Conservation (phyloP, 768 basidiomycete genomes). For the Coprinopsis strossmayeri region DNA sequence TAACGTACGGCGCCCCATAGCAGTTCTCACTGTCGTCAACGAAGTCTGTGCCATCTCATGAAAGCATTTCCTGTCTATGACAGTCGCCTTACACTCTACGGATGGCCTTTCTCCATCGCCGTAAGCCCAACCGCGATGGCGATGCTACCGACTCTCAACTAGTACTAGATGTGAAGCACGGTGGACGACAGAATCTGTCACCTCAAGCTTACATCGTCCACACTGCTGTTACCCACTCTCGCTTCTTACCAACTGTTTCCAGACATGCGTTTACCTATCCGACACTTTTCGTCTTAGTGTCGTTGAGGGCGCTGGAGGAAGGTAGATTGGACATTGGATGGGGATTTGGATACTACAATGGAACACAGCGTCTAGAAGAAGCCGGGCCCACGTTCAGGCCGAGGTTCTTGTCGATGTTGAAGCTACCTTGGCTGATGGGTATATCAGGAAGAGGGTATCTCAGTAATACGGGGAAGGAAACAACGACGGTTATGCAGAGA, state of each 20-base stretch:
- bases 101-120: too few species aligned
- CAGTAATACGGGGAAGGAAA: slow-evolving; percentile 15
- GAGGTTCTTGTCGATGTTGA: slow-evolving; percentile 32
- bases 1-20: too few species aligned
- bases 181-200: background rate
- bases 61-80: too few species aligned
- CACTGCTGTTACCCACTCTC: slow-evolving; percentile 47
- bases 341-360: slow-evolving; percentile 49
- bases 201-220: slow-evolving; percentile 38
- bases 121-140: too few species aligned
- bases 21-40: too few species aligned
- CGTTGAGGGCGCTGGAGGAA: slow-evolving; percentile 46
- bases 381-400: too few species aligned
- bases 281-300: slow-evolving; percentile 48
- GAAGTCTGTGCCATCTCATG: too few species aligned
- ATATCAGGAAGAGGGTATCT: slow-evolving; percentile 43
- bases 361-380: too few species aligned
- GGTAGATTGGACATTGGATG: slow-evolving; percentile 36
- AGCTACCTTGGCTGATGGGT: slow-evolving; percentile 26
- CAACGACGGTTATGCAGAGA: slow-evolving; percentile 30
- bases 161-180: too few species aligned
- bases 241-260: slow-evolving; percentile 40
- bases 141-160: too few species aligned
- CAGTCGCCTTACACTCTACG: too few species aligned
- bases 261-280: slow-evolving; percentile 56